A percentile compares a stretch with the other conserved stretches of the same genome.
These are phyloP conservation scores for Neurospora sp. DNA, from an alignment of 495 filamentous ascomycete species.

Conservation along the genomic window DNA sequence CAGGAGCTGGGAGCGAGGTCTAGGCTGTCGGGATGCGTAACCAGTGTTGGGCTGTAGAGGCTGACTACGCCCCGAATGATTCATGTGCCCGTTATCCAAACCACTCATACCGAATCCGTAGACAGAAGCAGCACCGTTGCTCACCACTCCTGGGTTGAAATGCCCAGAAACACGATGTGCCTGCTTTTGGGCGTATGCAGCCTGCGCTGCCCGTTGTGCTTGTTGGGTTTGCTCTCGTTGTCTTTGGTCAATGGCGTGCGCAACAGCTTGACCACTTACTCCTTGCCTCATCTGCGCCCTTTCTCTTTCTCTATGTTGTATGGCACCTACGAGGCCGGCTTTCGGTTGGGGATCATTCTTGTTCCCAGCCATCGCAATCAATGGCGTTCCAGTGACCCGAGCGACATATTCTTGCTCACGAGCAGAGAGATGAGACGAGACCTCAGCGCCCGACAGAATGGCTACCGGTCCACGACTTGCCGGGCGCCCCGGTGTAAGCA, in stretches of 20 bases:
- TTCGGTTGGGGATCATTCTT: slow-evolving; percentile 39
- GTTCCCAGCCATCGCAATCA: slow-evolving; percentile 61
- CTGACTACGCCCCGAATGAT: not conserved
- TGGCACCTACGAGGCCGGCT: slow-evolving; percentile 62
- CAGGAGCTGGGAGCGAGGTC: slow-evolving; percentile 11
- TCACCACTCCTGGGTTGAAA: slow-evolving; percentile 8
- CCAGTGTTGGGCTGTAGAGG: slow-evolving; percentile 8
- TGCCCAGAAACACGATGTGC: slow-evolving; percentile 17
- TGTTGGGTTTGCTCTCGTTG: slow-evolving; percentile 49
- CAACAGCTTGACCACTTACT: slow-evolving; percentile 60
- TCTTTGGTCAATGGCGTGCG: slow-evolving; percentile 68
- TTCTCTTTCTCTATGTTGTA: slow-evolving; percentile 66
- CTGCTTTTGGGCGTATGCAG: slow-evolving; percentile 28
- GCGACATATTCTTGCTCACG: slow-evolving; percentile 90
- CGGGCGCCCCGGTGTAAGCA: slow-evolving; percentile 22
- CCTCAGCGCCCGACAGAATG: slow-evolving; percentile 33
- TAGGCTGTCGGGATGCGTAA: slow-evolving; percentile 5
- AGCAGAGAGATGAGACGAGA: slow-evolving; percentile 68
- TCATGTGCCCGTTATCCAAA: slow-evolving; percentile 2
- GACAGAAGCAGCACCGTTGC: slow-evolving; percentile 15
- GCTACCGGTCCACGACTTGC: slow-evolving; percentile 26
- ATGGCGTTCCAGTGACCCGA: slow-evolving; percentile 71
- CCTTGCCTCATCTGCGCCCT: slow-evolving; percentile 62
- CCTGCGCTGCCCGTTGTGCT: slow-evolving; percentile 24
- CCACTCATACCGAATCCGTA: slow-evolving; percentile 16